These are phyloP conservation scores for Nadsonia starkeyi-henricii DNA, from an alignment of 1,139 yeast genomes.

Conservation along the genomic window DNA sequence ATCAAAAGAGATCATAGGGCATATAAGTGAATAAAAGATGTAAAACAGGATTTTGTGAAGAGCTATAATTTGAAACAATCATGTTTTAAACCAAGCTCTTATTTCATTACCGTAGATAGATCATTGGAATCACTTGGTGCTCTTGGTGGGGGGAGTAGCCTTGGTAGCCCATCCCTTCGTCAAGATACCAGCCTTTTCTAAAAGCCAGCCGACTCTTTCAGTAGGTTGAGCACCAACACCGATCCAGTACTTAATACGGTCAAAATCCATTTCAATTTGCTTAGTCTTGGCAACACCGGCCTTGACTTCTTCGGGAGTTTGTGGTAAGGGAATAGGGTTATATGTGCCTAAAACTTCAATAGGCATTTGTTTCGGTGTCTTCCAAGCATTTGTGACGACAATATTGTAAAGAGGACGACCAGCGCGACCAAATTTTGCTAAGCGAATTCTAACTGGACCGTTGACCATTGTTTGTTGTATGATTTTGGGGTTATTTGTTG, in stretches of 20 bases:
- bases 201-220: slow-evolving; percentile 60
- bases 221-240: slow-evolving; percentile 98
- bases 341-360: slow-evolving; percentile 93
- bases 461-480: slow-evolving; percentile 9
- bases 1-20: too few species aligned
- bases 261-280: slow-evolving; percentile 71
- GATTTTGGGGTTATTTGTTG: background rate
- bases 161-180: slow-evolving; percentile 50
- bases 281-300: slow-evolving; percentile 51
- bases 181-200: slow-evolving; percentile 48
- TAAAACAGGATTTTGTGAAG: too few species aligned
- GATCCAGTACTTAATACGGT: slow-evolving; percentile 91
- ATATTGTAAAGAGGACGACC: slow-evolving; percentile 83
- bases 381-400: slow-evolving; percentile 62
- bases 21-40: too few species aligned
- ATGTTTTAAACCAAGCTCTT: too few species aligned
- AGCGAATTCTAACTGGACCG: slow-evolving; percentile 46
- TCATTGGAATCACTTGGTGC: too few species aligned
- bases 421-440: slow-evolving; percentile 86
- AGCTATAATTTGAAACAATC: too few species aligned
- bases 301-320: slow-evolving; percentile 43
- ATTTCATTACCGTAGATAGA: too few species aligned
- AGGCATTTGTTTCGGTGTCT: slow-evolving; percentile 60
- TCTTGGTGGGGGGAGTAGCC: background rate
- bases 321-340: slow-evolving; percentile 67